These are phyloP conservation scores for Diaporthe amygdali DNA, from an alignment of 2,329 filamentous ascomycete genomes.

Conservation along the genomic window DNA sequence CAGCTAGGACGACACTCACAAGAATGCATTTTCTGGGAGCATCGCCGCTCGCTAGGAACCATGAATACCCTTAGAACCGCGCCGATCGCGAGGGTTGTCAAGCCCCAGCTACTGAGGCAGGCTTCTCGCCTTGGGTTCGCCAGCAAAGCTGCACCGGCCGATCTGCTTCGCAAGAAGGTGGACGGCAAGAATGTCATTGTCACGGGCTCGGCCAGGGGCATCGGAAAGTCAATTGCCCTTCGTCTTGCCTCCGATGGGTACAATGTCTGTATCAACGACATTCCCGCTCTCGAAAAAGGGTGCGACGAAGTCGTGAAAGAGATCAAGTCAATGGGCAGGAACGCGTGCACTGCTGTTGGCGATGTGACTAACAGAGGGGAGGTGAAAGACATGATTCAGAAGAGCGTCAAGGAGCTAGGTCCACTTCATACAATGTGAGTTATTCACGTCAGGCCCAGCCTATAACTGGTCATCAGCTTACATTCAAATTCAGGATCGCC, in stretches of 20 bases:
- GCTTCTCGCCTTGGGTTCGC: background rate
- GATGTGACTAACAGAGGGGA: slow-evolving; percentile 64
- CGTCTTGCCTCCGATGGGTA: slow-evolving; percentile 70
- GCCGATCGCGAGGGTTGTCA: background rate
- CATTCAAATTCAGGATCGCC: slow-evolving; percentile 46
- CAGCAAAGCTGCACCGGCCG: background rate
- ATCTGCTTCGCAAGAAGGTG: background rate
- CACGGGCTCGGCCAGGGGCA: slow-evolving; percentile 40
- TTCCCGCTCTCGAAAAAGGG: slow-evolving; percentile 54
- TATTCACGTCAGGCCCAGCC: background rate
- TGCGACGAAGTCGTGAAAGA: slow-evolving; percentile 59
- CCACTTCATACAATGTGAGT: slow-evolving; percentile 42
- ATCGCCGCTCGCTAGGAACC: background rate
- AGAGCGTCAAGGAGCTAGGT: slow-evolving; percentile 57
- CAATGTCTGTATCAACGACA: slow-evolving; percentile 69
- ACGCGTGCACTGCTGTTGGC: slow-evolving; percentile 59
- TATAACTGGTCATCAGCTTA: background rate
- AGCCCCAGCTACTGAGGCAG: background rate
- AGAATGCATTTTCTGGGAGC: background rate
- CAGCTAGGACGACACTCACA: background rate
- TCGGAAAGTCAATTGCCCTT: slow-evolving; percentile 66
- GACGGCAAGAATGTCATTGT: slow-evolving; percentile 27
- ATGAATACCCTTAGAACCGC: slow-evolving; percentile 1
- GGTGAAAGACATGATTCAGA: slow-evolving; percentile 56
- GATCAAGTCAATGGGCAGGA: slow-evolving; percentile 56